Conservation (phyloP, 345 rosid genomes). For the Theobroma cacao region DNA sequence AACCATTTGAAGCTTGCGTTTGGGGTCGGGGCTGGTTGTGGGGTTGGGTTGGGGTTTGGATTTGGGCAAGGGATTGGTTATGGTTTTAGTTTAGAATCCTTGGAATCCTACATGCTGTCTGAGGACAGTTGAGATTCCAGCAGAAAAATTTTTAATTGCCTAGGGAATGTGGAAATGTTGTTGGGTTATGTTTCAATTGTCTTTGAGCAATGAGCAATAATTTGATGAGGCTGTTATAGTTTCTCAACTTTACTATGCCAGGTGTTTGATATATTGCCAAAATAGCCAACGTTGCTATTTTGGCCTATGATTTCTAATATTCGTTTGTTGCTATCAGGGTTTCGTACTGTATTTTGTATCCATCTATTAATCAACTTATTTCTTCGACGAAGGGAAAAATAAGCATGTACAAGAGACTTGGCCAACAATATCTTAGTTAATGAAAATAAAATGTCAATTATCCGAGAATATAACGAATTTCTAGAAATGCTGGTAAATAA, state of each 20-base stretch:
- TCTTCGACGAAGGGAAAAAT: not conserved
- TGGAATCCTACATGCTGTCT: not conserved
- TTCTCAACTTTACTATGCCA: not conserved
- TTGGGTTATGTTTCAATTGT: not conserved
- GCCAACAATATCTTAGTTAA: not conserved
- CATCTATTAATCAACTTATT: not conserved
- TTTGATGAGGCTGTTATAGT: not conserved
- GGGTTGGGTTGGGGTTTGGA: conserved; percentile 52
- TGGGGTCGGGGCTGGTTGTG: conserved; percentile 56
- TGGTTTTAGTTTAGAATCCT: conserved; percentile 38
- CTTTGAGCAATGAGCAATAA: too few species aligned
- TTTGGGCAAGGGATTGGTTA: conserved; percentile 57
- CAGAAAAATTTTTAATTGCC: not conserved
- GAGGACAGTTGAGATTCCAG: conserved; percentile 7
- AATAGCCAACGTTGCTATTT: not conserved
- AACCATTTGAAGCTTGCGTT: conserved; percentile 39
- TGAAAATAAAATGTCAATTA: not conserved
- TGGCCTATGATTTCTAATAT: not conserved
- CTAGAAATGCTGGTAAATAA: not conserved
- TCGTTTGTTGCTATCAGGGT: not conserved
- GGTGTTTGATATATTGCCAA: conserved; percentile 8
- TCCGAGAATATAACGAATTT: not conserved
- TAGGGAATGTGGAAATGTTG: not conserved
- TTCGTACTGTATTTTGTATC: not conserved
- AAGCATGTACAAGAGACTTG: not conserved